These are phyloP conservation scores for Keithomyces neogunnii DNA, from an alignment of 2,329 filamentous ascomycete genomes.

Conservation along the genomic window DNA sequence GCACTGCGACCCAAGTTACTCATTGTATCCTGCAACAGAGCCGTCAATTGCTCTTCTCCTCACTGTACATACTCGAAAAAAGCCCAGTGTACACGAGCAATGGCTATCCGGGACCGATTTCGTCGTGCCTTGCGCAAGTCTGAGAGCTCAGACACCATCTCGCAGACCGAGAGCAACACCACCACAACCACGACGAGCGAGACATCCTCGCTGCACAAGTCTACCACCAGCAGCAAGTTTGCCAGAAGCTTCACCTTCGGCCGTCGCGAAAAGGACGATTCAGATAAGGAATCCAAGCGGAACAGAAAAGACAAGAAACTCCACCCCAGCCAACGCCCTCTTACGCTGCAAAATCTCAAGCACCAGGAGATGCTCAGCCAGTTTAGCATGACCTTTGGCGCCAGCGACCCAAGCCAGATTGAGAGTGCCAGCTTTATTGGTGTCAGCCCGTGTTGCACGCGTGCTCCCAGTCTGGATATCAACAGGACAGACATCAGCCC, in stretches of 20 bases:
- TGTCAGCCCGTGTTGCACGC: slow-evolving; percentile 37
- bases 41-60: neutral
- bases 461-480: slow-evolving; percentile 26
- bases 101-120: slow-evolving; percentile 34
- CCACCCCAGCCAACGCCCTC: slow-evolving; percentile 36
- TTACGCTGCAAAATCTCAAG: slow-evolving; percentile 35
- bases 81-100: slow-evolving; percentile 12
- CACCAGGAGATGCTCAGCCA: slow-evolving; percentile 38
- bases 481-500: slow-evolving; percentile 11
- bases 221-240: slow-evolving; percentile 18
- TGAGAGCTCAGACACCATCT: slow-evolving; percentile 19
- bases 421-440: slow-evolving; percentile 24
- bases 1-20: too few relatives aligned
- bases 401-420: slow-evolving; percentile 23
- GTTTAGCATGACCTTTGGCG: slow-evolving; percentile 39
- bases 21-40: neutral
- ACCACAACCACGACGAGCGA: slow-evolving; percentile 21
- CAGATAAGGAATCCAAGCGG: slow-evolving; percentile 14
- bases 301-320: slow-evolving; percentile 18
- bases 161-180: slow-evolving; percentile 22
- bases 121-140: slow-evolving; percentile 32
- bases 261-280: slow-evolving; percentile 9
- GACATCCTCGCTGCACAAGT: slow-evolving; percentile 22
- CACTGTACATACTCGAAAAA: neutral
- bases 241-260: slow-evolving; percentile 24